These are phyloP conservation scores for Agrocybe pediades DNA, from an alignment of 768 basidiomycete species.

Conservation along the genomic window DNA sequence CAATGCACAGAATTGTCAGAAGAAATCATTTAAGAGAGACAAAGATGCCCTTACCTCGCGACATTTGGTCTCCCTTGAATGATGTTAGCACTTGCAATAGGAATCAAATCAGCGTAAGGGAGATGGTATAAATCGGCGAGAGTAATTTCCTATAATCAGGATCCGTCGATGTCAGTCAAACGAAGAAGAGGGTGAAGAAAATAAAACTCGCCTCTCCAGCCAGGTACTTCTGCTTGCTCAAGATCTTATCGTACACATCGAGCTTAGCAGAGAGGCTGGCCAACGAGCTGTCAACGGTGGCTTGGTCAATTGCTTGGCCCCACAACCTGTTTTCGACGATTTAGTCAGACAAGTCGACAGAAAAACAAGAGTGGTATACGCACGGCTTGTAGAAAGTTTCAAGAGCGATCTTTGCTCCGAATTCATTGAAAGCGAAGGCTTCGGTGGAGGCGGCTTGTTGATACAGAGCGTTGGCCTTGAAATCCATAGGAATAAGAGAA, in stretches of 20 bases:
- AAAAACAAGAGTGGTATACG: slow-evolving; percentile 19
- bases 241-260: slow-evolving; percentile 53
- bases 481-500: slow-evolving; percentile 51
- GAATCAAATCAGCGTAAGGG: slow-evolving; percentile 36
- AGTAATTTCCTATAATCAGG: slow-evolving; percentile 36
- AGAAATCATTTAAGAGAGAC: neutral
- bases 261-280: slow-evolving; percentile 39
- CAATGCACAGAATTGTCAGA: neutral
- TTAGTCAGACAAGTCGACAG: too few relatives aligned
- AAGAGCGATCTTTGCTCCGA: slow-evolving; percentile 33
- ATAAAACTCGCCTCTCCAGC: slow-evolving; percentile 55
- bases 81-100: slow-evolving; percentile 17
- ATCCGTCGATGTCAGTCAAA: neutral
- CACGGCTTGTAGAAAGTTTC: slow-evolving; percentile 60
- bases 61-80: slow-evolving; percentile 44
- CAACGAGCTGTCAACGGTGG: slow-evolving; percentile 25
- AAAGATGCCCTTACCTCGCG: slow-evolving; percentile 12
- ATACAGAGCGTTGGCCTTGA: slow-evolving; percentile 41
- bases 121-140: slow-evolving; percentile 52
- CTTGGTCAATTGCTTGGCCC: slow-evolving; percentile 21
- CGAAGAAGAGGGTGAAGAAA: neutral
- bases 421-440: slow-evolving; percentile 47
- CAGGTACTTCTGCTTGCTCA: slow-evolving; percentile 53
- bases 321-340: neutral
- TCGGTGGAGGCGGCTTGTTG: slow-evolving; percentile 57